Base-by-base conservation (phyloP, 1,139 yeast species). In the Sugiyamaella xylanicola region DNA sequence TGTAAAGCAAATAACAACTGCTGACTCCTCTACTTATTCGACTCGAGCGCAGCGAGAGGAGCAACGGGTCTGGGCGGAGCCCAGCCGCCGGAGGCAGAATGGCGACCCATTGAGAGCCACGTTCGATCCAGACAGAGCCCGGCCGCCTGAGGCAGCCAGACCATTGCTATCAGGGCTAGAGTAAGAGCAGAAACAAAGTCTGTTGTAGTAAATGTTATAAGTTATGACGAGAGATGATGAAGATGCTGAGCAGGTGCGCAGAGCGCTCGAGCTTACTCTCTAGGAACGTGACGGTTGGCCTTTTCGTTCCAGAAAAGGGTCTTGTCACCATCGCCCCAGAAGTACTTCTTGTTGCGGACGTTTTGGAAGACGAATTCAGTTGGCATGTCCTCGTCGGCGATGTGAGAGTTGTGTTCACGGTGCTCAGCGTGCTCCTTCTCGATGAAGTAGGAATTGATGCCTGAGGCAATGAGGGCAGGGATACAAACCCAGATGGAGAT, bases 261-360 rank as follows among this genome's bases (percentile, higher is more conserved):
- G 19, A 42, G 16, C 29, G 27, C 32, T 8, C 20, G 19, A n/a
- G 42, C 25, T 39, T 56, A 56, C 9, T 56, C 59, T n/a, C 47
- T 36, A 37, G 25, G 41, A 37, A 54, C 65, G 80, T 88, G 87
- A 82, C 96, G 87, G 87, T 93, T 93, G 72, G 89, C 82, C 69
- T 84, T 87, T 57, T 87, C 79, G 80, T 90, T 91, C 99, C 99
- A 93, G 87, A 93, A 93, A 72, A 87, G 78, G 62, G 98, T 90
- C 82, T 89, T 85, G 81, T 91, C 96, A 72, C 99, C 98, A 72
- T 93, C 92, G 71, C 98, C 98, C 98, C 98, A 93, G 86, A 90
- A 92, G 83, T 82, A 74, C 61, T 87, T 86, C 75, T 84, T 86
- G 70, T 74, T 74, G 83, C 98, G 88, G 68, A 90, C 75, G 81